Evolutionary conservation across 768 basidiomycete genomes (phyloP).

Genomic region (Paxillus rubicundulus): DNA sequence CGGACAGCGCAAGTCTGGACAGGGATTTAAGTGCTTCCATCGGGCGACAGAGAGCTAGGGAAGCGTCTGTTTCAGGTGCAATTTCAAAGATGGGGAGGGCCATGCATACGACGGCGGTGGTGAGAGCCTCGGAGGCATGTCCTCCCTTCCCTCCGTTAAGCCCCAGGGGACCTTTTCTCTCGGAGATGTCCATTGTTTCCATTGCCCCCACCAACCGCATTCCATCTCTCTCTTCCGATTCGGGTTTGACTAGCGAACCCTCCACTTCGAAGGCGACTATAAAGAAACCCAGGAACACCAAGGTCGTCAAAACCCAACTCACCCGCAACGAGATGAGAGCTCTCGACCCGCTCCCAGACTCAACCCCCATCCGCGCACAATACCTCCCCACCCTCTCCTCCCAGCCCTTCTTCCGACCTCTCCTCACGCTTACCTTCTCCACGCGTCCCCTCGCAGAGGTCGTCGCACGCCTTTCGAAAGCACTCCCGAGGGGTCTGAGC

Average conservation of each 20-base stretch:
- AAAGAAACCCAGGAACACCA: neutral
- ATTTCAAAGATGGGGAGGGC: slow-evolving; percentile 15
- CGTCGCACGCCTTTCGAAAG: slow-evolving; percentile 33
- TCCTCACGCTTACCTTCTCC: slow-evolving; percentile 39
- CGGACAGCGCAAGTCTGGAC: slow-evolving; percentile 5
- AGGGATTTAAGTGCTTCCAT: slow-evolving; percentile 19
- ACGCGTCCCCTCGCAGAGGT: slow-evolving; percentile 41
- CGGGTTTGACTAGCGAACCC: neutral
- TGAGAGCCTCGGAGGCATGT: slow-evolving; percentile 1
- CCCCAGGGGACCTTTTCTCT: neutral
- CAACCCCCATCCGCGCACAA: slow-evolving; percentile 17
- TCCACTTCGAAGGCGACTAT: neutral
- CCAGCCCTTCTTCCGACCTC: slow-evolving; percentile 40
- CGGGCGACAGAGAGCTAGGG: slow-evolving; percentile 8
- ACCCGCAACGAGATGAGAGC: neutral
- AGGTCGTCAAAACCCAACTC: neutral
- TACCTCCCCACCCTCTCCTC: slow-evolving; percentile 30
- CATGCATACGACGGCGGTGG: slow-evolving; percentile 17
- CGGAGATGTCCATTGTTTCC: neutral
- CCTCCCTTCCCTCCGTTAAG: neutral
- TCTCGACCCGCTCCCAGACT: neutral
- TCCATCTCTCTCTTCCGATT: neutral
- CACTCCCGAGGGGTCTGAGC: slow-evolving; percentile 33
- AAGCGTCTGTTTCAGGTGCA: slow-evolving; percentile 12
- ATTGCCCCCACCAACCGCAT: neutral